Percentiles rank a stretch among this genome's conserved stretches.
These are phyloP conservation scores for Chrysanthemum lavandulifolium DNA, from an alignment of 129 eudicot genomes.

Conservation along the genomic window DNA sequence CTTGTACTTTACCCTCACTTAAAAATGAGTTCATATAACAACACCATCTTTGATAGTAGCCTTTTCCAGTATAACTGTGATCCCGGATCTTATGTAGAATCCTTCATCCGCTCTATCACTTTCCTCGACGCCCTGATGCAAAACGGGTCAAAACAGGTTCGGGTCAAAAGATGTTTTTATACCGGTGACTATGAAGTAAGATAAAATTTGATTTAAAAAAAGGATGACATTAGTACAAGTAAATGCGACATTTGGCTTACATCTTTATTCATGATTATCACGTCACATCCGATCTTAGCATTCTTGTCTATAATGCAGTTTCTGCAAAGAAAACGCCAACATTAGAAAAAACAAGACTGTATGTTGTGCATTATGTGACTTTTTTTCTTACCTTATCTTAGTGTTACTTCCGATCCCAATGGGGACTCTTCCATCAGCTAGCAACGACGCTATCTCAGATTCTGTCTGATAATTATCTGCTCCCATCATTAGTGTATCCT, in stretches of 20 bases:
- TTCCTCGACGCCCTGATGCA: constrained; percentile 77
- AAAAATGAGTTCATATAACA: constrained; percentile 45
- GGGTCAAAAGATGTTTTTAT: too few relatives aligned
- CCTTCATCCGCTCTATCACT: constrained; percentile 85
- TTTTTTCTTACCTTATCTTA: constrained; percentile 55
- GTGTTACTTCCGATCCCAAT: constrained; percentile 88
- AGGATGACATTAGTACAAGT: not conserved
- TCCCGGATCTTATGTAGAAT: constrained; percentile 92
- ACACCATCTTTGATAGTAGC: constrained; percentile 84
- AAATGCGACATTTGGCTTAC: constrained; percentile 40
- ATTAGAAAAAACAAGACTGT: not conserved
- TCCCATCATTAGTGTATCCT: constrained; percentile 93
- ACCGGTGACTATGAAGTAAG: not conserved
- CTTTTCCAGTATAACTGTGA: constrained; percentile 78
- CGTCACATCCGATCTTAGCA: constrained; percentile 85
- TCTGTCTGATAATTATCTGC: constrained; percentile 94
- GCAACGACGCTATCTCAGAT: constrained; percentile 80
- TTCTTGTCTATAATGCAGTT: constrained; percentile 98
- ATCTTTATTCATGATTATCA: constrained; percentile 81
- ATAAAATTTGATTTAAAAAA: not conserved
- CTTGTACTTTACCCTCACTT: constrained; percentile 19
- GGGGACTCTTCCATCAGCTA: constrained; percentile 92
- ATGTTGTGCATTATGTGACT: not conserved
- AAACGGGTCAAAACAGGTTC: not conserved
- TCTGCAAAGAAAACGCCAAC: constrained; percentile 34